Evolutionary conservation across 2,329 filamentous ascomycete genomes (phyloP), one percentile per base, ranked within the genome.

Genomic region (Phoma sp.): DNA sequence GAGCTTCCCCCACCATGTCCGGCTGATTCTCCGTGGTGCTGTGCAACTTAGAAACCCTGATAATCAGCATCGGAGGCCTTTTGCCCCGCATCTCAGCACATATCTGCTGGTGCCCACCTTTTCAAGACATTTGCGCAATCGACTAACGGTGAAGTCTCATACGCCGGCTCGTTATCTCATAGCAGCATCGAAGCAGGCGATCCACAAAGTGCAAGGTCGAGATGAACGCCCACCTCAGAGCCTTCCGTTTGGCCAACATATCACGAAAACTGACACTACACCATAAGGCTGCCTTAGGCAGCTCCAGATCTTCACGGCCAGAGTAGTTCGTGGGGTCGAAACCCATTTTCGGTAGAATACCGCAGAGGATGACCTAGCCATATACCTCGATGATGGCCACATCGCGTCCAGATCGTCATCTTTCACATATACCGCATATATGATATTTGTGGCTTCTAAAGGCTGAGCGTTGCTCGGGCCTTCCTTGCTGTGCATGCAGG

Each of bases 391-490:
- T 9, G 36, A 6, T 26, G 4, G 38, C 38, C 42, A 33, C 42
- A 37, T 7, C 29, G 14, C 38, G 49, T 37, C 48, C 14, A 61
- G 39, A 51, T 50, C 25, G 12, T 36, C n/a, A 28, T 25, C 38
- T 42, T 30, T 42, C 46, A 50, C 48, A 42, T 29, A 32, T 38
- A 33, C 34, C 46, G 47, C 43, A 42, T 46, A 33, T 12, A 17
- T 47, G 36, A 47, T 23, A 25, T 42, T 29, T 20, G 23, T 53
- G 36, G 42, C 49, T 49, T 50, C 23, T 11, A 34, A 26, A 32
- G 59, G 61, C 61, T 60, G 57, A 61, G 30, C 12, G 38, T 32
- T 23, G 32, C 50, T 57, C 48, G 47, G 33, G 9, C 43, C 34
- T 49, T 21, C 17, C 40, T 29, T 49, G 50, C 42, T 56, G 40